These are phyloP conservation scores for Suhomyces guaymorum DNA, from an alignment of 1,139 yeast genomes.

Conservation along the genomic window DNA sequence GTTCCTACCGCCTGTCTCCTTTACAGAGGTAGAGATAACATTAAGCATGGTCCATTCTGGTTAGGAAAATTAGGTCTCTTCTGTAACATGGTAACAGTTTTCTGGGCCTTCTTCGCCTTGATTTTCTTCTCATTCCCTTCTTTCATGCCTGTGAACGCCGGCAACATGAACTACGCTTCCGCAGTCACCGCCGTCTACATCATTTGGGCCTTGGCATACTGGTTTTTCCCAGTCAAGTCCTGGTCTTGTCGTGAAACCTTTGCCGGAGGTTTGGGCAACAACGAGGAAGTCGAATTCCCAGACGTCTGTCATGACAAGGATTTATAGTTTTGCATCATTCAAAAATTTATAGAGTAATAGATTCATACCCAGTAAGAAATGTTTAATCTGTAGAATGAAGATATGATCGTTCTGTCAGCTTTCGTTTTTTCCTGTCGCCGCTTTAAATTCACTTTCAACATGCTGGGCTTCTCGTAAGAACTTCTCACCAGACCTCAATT, in stretches of 20 bases:
- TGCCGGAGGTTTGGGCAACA: constrained; percentile 46
- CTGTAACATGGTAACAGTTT: constrained; percentile 54
- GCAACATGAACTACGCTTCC: constrained; percentile 71
- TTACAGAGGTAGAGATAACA: constrained; percentile 56
- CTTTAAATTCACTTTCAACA: too few species aligned
- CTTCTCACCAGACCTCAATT: too few species aligned
- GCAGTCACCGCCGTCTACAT: constrained; percentile 61
- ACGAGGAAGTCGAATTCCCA: constrained; percentile 49
- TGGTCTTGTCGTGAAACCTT: constrained; percentile 42
- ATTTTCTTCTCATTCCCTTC: constrained; percentile 71
- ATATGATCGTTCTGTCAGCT: too few species aligned
- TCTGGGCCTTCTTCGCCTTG: constrained; percentile 61
- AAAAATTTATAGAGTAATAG: constrained; percentile 6
- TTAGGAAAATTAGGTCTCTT: constrained; percentile 58
- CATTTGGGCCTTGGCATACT: constrained; percentile 54
- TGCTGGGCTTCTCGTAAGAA: too few species aligned
- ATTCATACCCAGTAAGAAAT: too few species aligned
- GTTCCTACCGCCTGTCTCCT: constrained; percentile 54
- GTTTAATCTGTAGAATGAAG: too few species aligned
- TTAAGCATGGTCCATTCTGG: constrained; percentile 67
- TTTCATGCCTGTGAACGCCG: constrained; percentile 59
- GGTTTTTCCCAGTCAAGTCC: constrained; percentile 52
- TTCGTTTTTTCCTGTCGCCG: too few species aligned
- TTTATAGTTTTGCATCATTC: constrained; percentile 15
- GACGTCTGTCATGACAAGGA: constrained; percentile 37